Evolutionary conservation across 306 rosid species (phyloP).

Genomic region (Medicago truncatula): MtrunA17r5.0-ANR NC_053044.1:5633501-5634000

Average conservation of each 20-base stretch:
- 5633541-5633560: slow-evolving; percentile 53
- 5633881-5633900: neutral
- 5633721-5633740: slow-evolving; percentile 65
- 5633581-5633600: slow-evolving; percentile 48
- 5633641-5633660: too few species aligned
- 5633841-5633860: neutral
- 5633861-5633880: neutral
- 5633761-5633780: slow-evolving; percentile 68
- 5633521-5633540: slow-evolving; percentile 58
- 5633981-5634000: too few species aligned
- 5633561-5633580: slow-evolving; percentile 41
- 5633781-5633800: slow-evolving; percentile 62
- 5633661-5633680: neutral
- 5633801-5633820: slow-evolving; percentile 40
- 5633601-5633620: too few species aligned
- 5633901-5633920: too few species aligned
- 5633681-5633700: slow-evolving; percentile 55
- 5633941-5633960: too few species aligned
- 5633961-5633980: too few species aligned
- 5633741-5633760: slow-evolving; percentile 73
- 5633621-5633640: too few species aligned
- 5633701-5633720: slow-evolving; percentile 63
- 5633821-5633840: neutral
- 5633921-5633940: too few species aligned
- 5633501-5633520: slow-evolving; percentile 60